Conservation (phyloP, 2,329 filamentous ascomycete genomes). For the Blumeria graminis region DNA sequence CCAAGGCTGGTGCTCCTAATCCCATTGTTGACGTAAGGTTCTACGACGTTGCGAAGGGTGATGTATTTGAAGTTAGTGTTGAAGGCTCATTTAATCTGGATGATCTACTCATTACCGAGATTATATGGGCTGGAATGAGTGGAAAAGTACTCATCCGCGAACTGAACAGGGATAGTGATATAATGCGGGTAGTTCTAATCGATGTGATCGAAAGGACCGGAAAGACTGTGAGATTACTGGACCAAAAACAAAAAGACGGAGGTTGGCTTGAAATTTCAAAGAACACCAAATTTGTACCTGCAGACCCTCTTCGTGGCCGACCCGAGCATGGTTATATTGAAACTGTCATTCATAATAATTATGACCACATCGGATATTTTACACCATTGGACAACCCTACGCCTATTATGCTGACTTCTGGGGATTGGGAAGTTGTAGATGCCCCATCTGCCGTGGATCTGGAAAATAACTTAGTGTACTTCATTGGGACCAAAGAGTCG, state of each 20-base stretch:
- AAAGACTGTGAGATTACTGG: constrained; percentile 52
- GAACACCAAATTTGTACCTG: constrained; percentile 63
- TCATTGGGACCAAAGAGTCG: constrained; percentile 63
- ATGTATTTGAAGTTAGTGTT: constrained; percentile 60
- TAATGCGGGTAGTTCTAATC: constrained; percentile 69
- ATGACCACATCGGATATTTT: constrained; percentile 86
- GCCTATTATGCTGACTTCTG: constrained; percentile 70
- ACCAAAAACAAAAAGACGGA: constrained; percentile 68
- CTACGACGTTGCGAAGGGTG: constrained; percentile 55
- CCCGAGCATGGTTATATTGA: constrained; percentile 80
- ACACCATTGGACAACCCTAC: constrained; percentile 59
- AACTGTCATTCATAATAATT: constrained; percentile 62
- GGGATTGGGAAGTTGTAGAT: constrained; percentile 75
- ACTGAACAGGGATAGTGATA: constrained; percentile 81
- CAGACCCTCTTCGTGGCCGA: constrained; percentile 52
- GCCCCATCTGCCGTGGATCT: constrained; percentile 71
- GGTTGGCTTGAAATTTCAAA: constrained; percentile 95
- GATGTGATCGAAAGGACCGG: constrained; percentile 52
- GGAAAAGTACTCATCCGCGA: constrained; percentile 67
- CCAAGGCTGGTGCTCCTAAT: constrained; percentile 84
- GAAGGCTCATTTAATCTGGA: constrained; percentile 55
- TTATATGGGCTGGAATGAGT: constrained; percentile 59
- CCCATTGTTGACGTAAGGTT: constrained; percentile 72
- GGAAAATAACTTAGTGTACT: constrained; percentile 72
- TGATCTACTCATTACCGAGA: constrained; percentile 74